Evolutionary conservation across 2,329 filamentous ascomycete genomes (phyloP).

Genomic region (Colletotrichum destructivum): DNA sequence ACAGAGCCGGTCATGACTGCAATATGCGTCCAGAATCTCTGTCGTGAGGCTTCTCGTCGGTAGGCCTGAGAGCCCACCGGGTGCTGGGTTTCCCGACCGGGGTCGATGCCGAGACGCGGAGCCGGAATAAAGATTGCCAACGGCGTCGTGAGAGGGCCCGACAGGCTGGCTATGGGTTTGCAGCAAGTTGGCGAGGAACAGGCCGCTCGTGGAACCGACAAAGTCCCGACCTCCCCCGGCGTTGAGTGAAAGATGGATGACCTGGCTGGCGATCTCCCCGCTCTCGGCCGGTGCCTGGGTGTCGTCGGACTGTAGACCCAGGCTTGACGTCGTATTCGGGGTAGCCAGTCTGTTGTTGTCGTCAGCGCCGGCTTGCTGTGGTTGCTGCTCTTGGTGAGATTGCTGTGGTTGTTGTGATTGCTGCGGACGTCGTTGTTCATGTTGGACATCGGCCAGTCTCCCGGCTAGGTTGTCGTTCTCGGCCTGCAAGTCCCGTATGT

Average conservation of each 20-base stretch:
- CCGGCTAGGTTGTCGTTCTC: conserved; percentile 48
- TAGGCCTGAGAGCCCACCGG: conserved; percentile 41
- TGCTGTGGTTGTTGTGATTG: conserved; percentile 3
- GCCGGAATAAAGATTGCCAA: conserved; percentile 26
- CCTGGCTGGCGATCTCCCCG: conserved; percentile 56
- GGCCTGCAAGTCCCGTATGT: conserved; percentile 51
- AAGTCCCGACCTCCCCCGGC: conserved; percentile 60
- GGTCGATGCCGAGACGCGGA: neutral
- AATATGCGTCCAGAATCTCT: conserved; percentile 57
- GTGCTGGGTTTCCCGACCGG: conserved; percentile 17
- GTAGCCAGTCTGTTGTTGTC: conserved; percentile 11
- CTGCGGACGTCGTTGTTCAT: too few species aligned
- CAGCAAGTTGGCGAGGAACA: conserved; percentile 59
- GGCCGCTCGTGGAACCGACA: conserved; percentile 57
- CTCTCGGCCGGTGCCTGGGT: conserved; percentile 27
- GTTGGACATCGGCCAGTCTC: conserved; percentile 38
- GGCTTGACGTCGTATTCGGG: conserved; percentile 8
- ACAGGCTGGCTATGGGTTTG: conserved; percentile 44
- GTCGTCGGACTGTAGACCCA: conserved; percentile 4
- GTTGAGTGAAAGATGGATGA: conserved; percentile 59
- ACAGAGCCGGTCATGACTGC: conserved; percentile 59
- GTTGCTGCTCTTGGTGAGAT: conserved; percentile 3
- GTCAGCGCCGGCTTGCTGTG: conserved; percentile 3
- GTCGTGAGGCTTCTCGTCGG: conserved; percentile 54
- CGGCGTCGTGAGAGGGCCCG: conserved; percentile 35